A percentile compares a stretch with the other conserved stretches of the same genome.
Evolutionary conservation across 306 rosid genomes (phyloP).

Genomic region (Malus sieversii): DNA sequence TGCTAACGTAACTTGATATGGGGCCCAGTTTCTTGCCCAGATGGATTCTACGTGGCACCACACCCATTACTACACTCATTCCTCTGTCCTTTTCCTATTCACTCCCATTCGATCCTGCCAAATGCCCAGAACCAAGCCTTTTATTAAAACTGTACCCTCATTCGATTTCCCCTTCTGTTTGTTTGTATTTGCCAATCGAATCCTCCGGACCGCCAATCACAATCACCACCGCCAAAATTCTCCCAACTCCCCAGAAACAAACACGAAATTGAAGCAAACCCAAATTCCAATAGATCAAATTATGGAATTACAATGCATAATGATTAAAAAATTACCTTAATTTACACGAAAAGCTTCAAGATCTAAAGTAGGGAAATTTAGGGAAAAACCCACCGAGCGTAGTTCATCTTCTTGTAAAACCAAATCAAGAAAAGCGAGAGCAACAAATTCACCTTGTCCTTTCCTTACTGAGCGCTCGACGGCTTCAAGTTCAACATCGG

Average conservation of each 20-base stretch:
- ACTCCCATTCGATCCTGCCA: neutral
- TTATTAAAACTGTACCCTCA: conserved; percentile 27
- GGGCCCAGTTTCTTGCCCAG: too few species aligned
- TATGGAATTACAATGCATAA: neutral
- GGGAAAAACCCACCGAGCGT: too few species aligned
- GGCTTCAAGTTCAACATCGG: too few species aligned
- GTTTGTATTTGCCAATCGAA: conserved; percentile 27
- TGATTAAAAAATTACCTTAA: neutral
- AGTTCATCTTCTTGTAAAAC: too few species aligned
- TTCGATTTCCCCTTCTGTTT: conserved; percentile 12
- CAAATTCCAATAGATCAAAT: neutral
- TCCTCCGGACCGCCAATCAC: conserved; percentile 13
- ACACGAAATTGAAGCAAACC: neutral
- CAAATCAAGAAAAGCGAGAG: too few species aligned
- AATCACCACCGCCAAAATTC: neutral
- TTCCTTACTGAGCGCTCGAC: too few species aligned
- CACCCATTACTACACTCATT: too few species aligned
- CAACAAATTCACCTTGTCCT: too few species aligned
- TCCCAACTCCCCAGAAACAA: conserved; percentile 1
- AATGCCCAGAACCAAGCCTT: conserved; percentile 30
- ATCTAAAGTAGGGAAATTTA: neutral
- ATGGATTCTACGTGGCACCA: too few species aligned
- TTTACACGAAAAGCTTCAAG: conserved; percentile 1
- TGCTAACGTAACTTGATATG: too few species aligned
- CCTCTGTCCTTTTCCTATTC: neutral